Conservation (phyloP, 2,329 filamentous ascomycete species). For the Periconia sp. region DNA sequence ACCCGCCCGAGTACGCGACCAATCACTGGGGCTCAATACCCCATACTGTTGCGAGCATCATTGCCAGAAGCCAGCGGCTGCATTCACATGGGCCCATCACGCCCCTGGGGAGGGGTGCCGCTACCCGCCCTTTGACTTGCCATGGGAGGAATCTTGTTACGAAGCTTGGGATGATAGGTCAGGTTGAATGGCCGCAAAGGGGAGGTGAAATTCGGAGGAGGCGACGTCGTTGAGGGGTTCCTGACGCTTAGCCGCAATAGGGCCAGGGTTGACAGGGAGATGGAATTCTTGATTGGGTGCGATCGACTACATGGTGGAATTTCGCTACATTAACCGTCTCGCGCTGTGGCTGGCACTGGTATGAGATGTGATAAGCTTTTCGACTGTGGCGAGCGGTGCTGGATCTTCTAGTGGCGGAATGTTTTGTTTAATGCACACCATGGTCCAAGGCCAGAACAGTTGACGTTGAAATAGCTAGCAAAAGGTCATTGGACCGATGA, state of each 20-base stretch:
- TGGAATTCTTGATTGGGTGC: background rate
- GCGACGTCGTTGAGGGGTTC: constrained; percentile 3
- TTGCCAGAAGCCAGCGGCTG: background rate
- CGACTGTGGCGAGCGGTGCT: too few species aligned
- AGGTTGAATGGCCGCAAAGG: background rate
- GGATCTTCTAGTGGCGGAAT: too few species aligned
- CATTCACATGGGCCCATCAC: background rate
- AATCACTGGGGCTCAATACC: background rate
- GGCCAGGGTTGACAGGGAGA: background rate
- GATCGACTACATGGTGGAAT: background rate
- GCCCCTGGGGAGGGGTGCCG: background rate
- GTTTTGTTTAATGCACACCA: too few species aligned
- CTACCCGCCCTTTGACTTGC: too few species aligned
- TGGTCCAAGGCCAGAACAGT: too few species aligned
- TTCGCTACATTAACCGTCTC: too few species aligned
- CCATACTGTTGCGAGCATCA: background rate
- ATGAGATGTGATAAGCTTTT: too few species aligned
- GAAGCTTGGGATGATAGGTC: too few species aligned
- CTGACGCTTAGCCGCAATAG: constrained; percentile 3
- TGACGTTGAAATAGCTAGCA: too few species aligned
- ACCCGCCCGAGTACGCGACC: background rate
- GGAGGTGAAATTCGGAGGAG: background rate
- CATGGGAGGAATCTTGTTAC: too few species aligned
- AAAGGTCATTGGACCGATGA: too few species aligned
- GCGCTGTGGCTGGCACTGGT: too few species aligned